Evolutionary conservation across 179 eudicot genomes (phyloP), one percentile per base, ranked within the genome.

Genomic region (Nepenthes alata): DNA sequence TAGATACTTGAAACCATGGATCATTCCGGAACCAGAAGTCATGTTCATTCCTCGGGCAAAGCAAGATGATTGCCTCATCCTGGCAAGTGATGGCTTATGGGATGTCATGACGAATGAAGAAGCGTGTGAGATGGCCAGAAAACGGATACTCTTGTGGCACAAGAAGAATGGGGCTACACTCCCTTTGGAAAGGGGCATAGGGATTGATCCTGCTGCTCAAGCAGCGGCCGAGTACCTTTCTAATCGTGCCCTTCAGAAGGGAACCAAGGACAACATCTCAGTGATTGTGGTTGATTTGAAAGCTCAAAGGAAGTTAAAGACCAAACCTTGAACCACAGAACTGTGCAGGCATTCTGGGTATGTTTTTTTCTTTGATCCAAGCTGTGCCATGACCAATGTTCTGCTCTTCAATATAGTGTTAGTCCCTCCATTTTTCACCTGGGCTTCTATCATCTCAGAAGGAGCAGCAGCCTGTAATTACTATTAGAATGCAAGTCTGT

Each of bases 61-160:
- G 39, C 77, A 77, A 48, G 81, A 77, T 25, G 77, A 77, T n/a
- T 77, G 81, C 67, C 70, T 77, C 47, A 70, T 77, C 52, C 74
- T 77, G 8, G 81, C 81, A n/a, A 77, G 81, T 51, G 81, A 77
- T 59, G 81, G 81, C 60, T 65, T 77, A 35, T 77, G 81, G 81
- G 81, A 77, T 67, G 81, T 77, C 2, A 77, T 77, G 81, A 63
- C 70, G 4, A 77, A 77, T 15, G 77, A 77, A 55, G 81, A 77
- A 56, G 81, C 53, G 6, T 77, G 81, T 60, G 81, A 77, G 11
- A 37, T 67, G 8, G 81, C 81, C 35, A 69, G 81, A 15, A 77
- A 73, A 62, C 44, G 75, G 15, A 77, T 77, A 12, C 77, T 73
- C 3, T 34, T 73, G 15, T 77, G 81, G 81, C 81, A 77, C 63